Percentiles rank a stretch among this genome's conserved stretches.
These are phyloP conservation scores for Xylaria longipes DNA, from an alignment of 495 filamentous ascomycete genomes.

Conservation along the genomic window DNA sequence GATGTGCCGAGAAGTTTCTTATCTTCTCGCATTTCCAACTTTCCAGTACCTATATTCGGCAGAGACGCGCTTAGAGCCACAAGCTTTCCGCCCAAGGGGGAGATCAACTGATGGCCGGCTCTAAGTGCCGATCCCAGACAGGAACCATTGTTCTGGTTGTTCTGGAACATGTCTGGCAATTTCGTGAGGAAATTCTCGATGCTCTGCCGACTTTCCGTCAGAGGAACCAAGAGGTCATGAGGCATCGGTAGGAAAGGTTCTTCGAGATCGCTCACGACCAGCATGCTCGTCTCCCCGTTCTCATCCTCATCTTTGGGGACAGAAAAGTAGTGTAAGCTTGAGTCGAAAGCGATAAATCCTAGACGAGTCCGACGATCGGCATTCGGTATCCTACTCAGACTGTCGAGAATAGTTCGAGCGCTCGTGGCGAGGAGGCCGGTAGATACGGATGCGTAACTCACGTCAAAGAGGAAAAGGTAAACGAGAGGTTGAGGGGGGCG, in stretches of 20 bases:
- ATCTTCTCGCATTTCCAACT: slow-evolving; percentile 93
- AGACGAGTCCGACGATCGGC: slow-evolving; percentile 90
- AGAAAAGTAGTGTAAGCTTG: slow-evolving; percentile 93
- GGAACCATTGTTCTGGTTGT: slow-evolving; percentile 82
- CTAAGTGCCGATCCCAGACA: slow-evolving; percentile 93
- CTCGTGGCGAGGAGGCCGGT: slow-evolving; percentile 94
- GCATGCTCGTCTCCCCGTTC: slow-evolving; percentile 81
- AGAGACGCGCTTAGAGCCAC: slow-evolving; percentile 86
- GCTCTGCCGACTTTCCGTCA: slow-evolving; percentile 86
- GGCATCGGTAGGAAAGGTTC: slow-evolving; percentile 95
- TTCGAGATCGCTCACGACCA: slow-evolving; percentile 94
- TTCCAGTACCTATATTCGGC: slow-evolving; percentile 89
- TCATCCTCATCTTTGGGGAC: slow-evolving; percentile 88
- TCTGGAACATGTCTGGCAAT: slow-evolving; percentile 95
- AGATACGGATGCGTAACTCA: slow-evolving; percentile 89
- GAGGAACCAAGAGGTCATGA: slow-evolving; percentile 86
- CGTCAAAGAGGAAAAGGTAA: slow-evolving; percentile 97
- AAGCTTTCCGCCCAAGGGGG: slow-evolving; percentile 91
- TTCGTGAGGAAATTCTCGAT: slow-evolving; percentile 91
- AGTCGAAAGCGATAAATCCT: slow-evolving; percentile 95
- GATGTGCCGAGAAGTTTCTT: slow-evolving; percentile 95
- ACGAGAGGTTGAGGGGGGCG: slow-evolving; percentile 95
- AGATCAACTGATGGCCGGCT: slow-evolving; percentile 93
- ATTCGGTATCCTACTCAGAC: slow-evolving; percentile 95
- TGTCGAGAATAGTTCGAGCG: slow-evolving; percentile 92